phyloP scores from a whole-genome alignment of 2,329 filamentous ascomycete species.

The Ampelomyces quisqualis region DNA sequence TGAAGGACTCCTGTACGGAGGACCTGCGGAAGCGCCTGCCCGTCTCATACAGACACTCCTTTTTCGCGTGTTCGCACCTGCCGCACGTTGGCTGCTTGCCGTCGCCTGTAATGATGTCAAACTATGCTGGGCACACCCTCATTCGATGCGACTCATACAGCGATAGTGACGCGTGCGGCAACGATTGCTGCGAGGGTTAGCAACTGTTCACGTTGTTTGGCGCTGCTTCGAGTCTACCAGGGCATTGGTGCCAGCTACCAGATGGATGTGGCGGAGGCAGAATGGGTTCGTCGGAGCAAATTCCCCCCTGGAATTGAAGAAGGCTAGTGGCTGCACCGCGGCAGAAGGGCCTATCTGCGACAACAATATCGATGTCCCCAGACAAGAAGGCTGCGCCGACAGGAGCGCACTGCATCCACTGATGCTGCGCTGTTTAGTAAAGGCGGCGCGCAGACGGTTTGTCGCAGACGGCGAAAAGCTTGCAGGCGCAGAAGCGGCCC shows the following conservation, averaged over 20 bases:
- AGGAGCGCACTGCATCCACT: conserved; percentile 13
- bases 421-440: no score
- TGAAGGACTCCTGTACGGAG: conserved; percentile 36
- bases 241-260: conserved; percentile 29
- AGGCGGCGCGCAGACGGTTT: no score
- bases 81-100: conserved; percentile 38
- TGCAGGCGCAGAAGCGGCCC: conserved; percentile 10
- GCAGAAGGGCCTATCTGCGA: no score
- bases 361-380: no score
- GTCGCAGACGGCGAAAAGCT: conserved; percentile 8
- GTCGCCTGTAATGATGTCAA: no score
- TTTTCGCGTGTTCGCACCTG: conserved; percentile 36
- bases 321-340: conserved; percentile 11
- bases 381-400: conserved; percentile 18
- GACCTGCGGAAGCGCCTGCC: conserved; percentile 40
- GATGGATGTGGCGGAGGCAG: neutral
- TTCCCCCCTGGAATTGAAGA: conserved; percentile 18
- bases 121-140: neutral
- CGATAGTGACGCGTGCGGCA: conserved; percentile 44
- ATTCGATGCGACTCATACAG: conserved; percentile 22
- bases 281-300: conserved; percentile 20
- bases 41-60: conserved; percentile 39
- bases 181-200: conserved; percentile 35
- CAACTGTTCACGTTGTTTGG: conserved; percentile 4
- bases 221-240: conserved; percentile 31